A percentile compares a stretch with the other conserved stretches of the same genome.
Conservation (phyloP, 2,329 filamentous ascomycete species). For the Xenoacremonium recifei region DNA sequence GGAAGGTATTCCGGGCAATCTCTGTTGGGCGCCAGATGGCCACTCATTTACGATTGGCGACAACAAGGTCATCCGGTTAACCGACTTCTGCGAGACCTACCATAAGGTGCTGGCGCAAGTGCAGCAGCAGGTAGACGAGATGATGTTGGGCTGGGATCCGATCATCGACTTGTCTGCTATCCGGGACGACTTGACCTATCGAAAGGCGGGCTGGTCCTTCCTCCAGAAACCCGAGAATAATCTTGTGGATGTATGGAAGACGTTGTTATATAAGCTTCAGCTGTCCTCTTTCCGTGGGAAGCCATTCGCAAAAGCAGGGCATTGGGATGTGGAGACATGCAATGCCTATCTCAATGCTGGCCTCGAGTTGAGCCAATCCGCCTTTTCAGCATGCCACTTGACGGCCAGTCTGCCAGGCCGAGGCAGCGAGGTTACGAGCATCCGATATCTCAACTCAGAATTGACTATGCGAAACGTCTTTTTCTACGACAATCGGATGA, state of each 20-base stretch:
- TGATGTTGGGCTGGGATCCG: conserved; percentile 1
- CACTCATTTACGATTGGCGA: neutral
- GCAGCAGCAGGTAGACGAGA: neutral
- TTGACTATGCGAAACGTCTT: too few relatives aligned
- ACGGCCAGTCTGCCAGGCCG: too few relatives aligned
- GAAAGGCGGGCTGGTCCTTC: conserved; percentile 2
- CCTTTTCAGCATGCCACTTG: conserved; percentile 1
- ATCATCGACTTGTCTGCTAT: conserved; percentile 2
- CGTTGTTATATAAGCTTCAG: neutral
- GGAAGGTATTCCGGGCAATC: conserved; percentile 5
- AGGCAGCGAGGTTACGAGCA: too few relatives aligned
- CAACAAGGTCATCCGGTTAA: conserved; percentile 2
- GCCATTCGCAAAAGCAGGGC: neutral
- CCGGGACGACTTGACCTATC: conserved; percentile 3
- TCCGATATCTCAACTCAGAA: too few relatives aligned
- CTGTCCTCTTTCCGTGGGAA: conserved; percentile 3
- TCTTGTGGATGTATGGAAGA: conserved; percentile 1
- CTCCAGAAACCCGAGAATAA: conserved; percentile 3
- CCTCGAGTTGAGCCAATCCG: neutral
- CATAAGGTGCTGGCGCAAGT: neutral
- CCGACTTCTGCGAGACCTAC: conserved; percentile 1
- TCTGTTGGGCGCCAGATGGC: conserved; percentile 4
- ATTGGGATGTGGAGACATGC: conserved; percentile 1
- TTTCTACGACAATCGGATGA: too few relatives aligned
- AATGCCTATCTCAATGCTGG: conserved; percentile 3